These are phyloP conservation scores for Cardamine occulta DNA, from an alignment of 345 rosid species.

Conservation along the genomic window DNA sequence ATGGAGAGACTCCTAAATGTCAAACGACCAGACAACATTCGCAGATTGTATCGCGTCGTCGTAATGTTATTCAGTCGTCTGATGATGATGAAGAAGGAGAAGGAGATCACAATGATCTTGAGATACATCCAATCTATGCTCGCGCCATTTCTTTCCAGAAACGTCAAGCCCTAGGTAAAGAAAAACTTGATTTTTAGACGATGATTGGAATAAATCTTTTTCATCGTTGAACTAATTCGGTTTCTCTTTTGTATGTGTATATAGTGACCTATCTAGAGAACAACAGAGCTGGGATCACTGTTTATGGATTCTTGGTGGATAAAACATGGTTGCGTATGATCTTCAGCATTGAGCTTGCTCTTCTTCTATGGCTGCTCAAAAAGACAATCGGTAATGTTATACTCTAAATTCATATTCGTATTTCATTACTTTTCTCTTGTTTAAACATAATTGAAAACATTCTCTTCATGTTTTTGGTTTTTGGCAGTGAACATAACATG, in stretches of 20 bases:
- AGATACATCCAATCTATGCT: slow-evolving; percentile 63
- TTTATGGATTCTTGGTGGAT: slow-evolving; percentile 80
- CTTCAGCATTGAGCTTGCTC: slow-evolving; percentile 76
- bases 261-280: slow-evolving; percentile 83
- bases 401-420: background rate
- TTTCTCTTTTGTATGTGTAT: slow-evolving; percentile 16
- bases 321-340: slow-evolving; percentile 82
- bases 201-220: background rate
- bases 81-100: slow-evolving; percentile 69
- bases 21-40: slow-evolving; percentile 34
- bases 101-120: slow-evolving; percentile 58
- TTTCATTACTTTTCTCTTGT: slow-evolving; percentile 7
- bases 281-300: slow-evolving; percentile 83
- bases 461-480: slow-evolving; percentile 25
- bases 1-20: slow-evolving; percentile 58
- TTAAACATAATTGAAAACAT: background rate
- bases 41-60: slow-evolving; percentile 38
- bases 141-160: slow-evolving; percentile 71
- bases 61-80: slow-evolving; percentile 47
- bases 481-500: slow-evolving; percentile 46
- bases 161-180: slow-evolving; percentile 84
- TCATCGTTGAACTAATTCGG: background rate
- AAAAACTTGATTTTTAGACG: background rate
- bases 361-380: slow-evolving; percentile 88
- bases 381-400: slow-evolving; percentile 59